Evolutionary conservation across 805 yeast species (phyloP).

Genomic region (Candida quercuum): DNA sequence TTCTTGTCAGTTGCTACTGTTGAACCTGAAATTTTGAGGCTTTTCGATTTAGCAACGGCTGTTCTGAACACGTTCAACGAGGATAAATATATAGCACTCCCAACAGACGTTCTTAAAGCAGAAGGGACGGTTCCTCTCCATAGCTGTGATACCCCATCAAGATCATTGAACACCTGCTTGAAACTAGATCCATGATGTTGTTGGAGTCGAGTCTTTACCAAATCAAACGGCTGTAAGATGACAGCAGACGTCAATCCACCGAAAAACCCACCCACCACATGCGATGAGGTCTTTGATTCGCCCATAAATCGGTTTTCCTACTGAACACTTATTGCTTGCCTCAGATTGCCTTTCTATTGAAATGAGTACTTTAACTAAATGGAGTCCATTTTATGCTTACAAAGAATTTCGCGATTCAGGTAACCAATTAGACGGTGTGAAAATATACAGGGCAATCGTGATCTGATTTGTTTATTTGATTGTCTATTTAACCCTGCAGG

Average conservation of each 20-base stretch:
- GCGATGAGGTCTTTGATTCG: constrained; percentile 31
- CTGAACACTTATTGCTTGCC: too few species aligned
- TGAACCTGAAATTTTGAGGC: too few species aligned
- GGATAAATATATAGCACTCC: constrained; percentile 82
- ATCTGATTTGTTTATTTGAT: background rate
- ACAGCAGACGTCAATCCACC: constrained; percentile 85
- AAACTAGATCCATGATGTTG: constrained; percentile 38
- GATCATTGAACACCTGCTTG: constrained; percentile 29
- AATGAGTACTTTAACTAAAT: too few species aligned
- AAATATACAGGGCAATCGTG: background rate
- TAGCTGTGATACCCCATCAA: constrained; percentile 39
- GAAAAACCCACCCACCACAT: constrained; percentile 72
- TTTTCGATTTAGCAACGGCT: constrained; percentile 33
- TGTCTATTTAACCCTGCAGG: background rate
- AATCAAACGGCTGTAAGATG: constrained; percentile 81
- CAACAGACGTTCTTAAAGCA: constrained; percentile 82
- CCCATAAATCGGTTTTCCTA: background rate
- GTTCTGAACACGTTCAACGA: constrained; percentile 59
- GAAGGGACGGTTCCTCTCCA: constrained; percentile 97
- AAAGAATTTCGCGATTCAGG: background rate
- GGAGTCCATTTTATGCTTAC: background rate
- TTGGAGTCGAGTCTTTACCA: constrained; percentile 83
- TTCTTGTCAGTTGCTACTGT: constrained; percentile 1
- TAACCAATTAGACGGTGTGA: background rate
- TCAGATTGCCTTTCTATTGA: too few species aligned